Evolutionary conservation across 2,329 filamentous ascomycete genomes (phyloP).

Genomic region (Rhynchosporium agropyri): DNA sequence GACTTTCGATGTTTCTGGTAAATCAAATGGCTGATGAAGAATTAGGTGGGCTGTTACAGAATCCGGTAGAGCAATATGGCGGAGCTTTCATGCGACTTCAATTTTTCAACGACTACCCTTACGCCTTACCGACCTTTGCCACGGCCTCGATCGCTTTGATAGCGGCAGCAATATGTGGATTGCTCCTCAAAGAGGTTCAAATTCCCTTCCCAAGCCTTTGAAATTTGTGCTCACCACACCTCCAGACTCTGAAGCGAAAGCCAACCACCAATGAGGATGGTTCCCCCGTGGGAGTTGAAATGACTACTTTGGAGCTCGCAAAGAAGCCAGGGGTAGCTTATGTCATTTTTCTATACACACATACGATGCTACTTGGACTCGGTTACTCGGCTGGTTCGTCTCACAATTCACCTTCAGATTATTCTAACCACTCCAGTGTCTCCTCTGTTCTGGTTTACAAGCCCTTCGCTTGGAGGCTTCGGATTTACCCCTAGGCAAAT

Average conservation of each 20-base stretch:
- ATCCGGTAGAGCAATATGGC: slow-evolving; percentile 67
- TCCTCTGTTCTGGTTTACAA: slow-evolving; percentile 70
- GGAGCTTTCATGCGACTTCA: slow-evolving; percentile 54
- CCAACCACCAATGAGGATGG: slow-evolving; percentile 31
- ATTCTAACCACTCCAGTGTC: slow-evolving; percentile 46
- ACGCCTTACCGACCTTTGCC: slow-evolving; percentile 64
- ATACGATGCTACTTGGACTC: slow-evolving; percentile 70
- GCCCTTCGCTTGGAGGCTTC: slow-evolving; percentile 63
- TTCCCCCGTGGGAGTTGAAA: slow-evolving; percentile 31
- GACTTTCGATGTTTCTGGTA: slow-evolving; percentile 38
- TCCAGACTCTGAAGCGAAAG: slow-evolving; percentile 48
- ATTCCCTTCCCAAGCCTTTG: not conserved
- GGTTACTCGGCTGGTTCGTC: slow-evolving; percentile 62
- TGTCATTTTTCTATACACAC: slow-evolving; percentile 66
- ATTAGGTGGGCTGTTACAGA: slow-evolving; percentile 66
- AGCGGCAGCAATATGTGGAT: slow-evolving; percentile 52
- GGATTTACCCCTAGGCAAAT: slow-evolving; percentile 65
- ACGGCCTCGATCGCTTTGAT: slow-evolving; percentile 57
- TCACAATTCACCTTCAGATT: no score
- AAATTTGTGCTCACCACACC: slow-evolving; percentile 6
- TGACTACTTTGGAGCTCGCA: slow-evolving; percentile 58
- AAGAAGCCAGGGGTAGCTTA: slow-evolving; percentile 64
- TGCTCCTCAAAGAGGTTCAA: slow-evolving; percentile 62
- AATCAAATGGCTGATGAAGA: slow-evolving; percentile 14
- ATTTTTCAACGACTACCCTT: slow-evolving; percentile 68